phyloP scores from a whole-genome alignment of 1,139 yeast species.

The Blastobotrys elegans region DNA sequence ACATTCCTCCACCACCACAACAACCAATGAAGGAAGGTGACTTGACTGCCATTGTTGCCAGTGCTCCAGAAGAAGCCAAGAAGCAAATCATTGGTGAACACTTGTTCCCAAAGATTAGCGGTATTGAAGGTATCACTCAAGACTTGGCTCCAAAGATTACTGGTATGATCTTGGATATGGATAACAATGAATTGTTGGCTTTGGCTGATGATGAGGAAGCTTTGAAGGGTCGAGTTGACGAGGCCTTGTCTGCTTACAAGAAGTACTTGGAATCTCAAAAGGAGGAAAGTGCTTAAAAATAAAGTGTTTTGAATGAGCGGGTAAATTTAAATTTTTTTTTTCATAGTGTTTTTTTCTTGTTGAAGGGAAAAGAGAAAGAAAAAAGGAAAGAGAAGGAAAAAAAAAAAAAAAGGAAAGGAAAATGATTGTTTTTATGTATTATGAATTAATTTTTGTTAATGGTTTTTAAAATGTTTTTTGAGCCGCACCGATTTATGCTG shows the following conservation, averaged over 20 bases:
- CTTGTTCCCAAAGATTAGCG: slow-evolving; percentile 88
- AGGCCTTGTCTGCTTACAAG: slow-evolving; percentile 76
- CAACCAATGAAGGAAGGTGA: slow-evolving; percentile 23
- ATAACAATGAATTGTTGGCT: slow-evolving; percentile 83
- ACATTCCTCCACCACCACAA: slow-evolving; percentile 18
- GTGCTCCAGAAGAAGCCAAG: slow-evolving; percentile 70
- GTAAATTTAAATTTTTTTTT: no score
- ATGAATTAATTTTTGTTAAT: neutral
- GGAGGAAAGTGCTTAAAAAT: slow-evolving; percentile 13
- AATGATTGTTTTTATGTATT: neutral
- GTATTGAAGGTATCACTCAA: slow-evolving; percentile 77
- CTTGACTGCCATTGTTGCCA: slow-evolving; percentile 35
- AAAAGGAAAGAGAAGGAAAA: neutral
- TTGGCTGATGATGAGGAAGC: slow-evolving; percentile 80
- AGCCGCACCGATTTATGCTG: no score
- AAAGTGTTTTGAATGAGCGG: no score
- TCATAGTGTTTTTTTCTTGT: slow-evolving; percentile 8
- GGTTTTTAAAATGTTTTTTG: neutral
- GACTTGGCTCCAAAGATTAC: slow-evolving; percentile 99
- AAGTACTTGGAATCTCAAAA: slow-evolving; percentile 31
- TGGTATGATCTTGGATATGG: slow-evolving; percentile 98
- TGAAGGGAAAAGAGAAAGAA: neutral
- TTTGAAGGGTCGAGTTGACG: slow-evolving; percentile 88
- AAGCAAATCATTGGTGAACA: slow-evolving; percentile 97
- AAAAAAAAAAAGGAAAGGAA: neutral